Evolutionary conservation across 2,329 filamentous ascomycete species (phyloP).

Genomic region (Penicillium griseofulvum): DNA sequence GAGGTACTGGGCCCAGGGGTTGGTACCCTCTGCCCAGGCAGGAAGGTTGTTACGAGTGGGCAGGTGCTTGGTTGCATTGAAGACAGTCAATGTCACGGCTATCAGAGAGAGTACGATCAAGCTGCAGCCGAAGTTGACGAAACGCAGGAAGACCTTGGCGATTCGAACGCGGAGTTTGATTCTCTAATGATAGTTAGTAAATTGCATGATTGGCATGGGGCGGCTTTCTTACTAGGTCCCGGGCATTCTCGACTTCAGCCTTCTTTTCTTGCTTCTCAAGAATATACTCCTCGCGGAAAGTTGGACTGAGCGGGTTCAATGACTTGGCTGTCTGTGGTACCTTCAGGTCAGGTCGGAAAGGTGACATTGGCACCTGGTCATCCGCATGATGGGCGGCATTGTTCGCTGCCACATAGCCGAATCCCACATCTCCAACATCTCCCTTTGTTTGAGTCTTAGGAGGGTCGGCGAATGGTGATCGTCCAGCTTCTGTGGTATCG

Average conservation of each 20-base stretch:
- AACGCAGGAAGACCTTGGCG: conserved; percentile 91
- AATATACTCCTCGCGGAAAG: conserved; percentile 81
- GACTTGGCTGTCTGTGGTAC: conserved; percentile 76
- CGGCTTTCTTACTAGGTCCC: conserved; percentile 70
- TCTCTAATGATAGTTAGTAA: conserved; percentile 62
- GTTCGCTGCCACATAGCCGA: conserved; percentile 76
- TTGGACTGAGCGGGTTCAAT: conserved; percentile 82
- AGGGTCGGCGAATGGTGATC: conserved; percentile 54
- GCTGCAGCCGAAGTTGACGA: conserved; percentile 95
- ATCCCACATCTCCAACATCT: conserved; percentile 77
- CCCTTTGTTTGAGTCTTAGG: conserved; percentile 51
- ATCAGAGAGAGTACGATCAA: conserved; percentile 92
- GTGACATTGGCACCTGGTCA: conserved; percentile 65
- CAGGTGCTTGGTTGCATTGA: conserved; percentile 78
- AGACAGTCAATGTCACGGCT: conserved; percentile 82
- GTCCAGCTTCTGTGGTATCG: conserved; percentile 45
- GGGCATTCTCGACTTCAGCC: conserved; percentile 83
- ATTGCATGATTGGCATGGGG: background rate
- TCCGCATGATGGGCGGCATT: conserved; percentile 48
- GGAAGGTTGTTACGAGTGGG: conserved; percentile 76
- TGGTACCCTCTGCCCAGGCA: conserved; percentile 76
- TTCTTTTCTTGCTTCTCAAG: conserved; percentile 78
- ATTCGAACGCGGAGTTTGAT: conserved; percentile 87
- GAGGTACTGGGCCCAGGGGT: conserved; percentile 84
- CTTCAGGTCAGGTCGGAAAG: conserved; percentile 86